phyloP scores from a whole-genome alignment of 2,329 filamentous ascomycete genomes.

The Ophiostoma pallidulum region DNA sequence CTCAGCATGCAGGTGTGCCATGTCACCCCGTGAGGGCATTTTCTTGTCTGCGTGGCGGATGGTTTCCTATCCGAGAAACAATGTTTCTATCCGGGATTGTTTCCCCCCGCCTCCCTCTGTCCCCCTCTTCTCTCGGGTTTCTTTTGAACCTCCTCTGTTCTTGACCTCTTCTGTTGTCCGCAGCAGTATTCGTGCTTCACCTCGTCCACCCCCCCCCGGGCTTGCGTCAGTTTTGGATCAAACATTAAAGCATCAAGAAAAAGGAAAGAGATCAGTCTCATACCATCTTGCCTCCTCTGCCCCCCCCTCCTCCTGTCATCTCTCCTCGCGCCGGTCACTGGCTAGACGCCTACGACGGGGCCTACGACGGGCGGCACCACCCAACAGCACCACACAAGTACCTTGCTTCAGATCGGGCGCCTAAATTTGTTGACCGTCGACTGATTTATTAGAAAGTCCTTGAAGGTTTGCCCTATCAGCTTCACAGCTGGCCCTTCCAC shows the following conservation, averaged over 20 bases:
- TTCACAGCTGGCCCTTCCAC: constrained; percentile 18
- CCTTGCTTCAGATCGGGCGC: constrained; percentile 28
- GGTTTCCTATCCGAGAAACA: too few species aligned
- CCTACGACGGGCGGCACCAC: too few species aligned
- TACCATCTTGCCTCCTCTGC: too few species aligned
- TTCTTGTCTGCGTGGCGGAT: too few species aligned
- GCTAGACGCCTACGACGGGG: constrained; percentile 16
- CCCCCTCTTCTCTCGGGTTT: not conserved
- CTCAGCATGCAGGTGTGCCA: too few species aligned
- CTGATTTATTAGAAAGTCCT: constrained; percentile 29
- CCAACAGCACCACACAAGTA: constrained; percentile 27
- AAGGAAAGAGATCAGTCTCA: not conserved
- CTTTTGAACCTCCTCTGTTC: not conserved
- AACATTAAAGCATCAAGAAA: not conserved
- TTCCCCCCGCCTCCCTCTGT: too few species aligned
- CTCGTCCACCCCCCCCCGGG: too few species aligned
- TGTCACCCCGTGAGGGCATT: not conserved
- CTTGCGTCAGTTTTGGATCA: too few species aligned
- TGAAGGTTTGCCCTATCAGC: constrained; percentile 32
- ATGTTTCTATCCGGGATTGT: too few species aligned
- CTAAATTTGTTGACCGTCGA: constrained; percentile 33
- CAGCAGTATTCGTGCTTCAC: too few species aligned
- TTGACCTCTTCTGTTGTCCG: too few species aligned
- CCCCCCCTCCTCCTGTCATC: constrained; percentile 10
- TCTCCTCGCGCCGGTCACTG: constrained; percentile 14